Conservation (phyloP, 495 filamentous ascomycete species). For the Neurospora sp. region DNA sequence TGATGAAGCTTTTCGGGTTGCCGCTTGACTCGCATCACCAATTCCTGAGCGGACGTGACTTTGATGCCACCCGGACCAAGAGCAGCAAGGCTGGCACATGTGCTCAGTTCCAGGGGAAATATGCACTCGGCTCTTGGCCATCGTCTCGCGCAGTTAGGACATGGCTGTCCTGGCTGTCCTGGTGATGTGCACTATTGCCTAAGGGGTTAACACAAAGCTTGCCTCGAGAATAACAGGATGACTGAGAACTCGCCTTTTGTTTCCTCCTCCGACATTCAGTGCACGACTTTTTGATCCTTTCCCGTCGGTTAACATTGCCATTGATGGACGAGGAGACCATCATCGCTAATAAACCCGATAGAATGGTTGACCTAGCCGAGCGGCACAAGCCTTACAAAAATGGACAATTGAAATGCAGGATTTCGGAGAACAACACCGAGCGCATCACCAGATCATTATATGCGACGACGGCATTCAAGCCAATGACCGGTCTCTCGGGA, state of each 20-base stretch:
- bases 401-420: background rate
- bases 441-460: background rate
- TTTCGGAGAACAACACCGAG: background rate
- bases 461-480: background rate
- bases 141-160: slow-evolving; percentile 6
- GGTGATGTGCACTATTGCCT: background rate
- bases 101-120: background rate
- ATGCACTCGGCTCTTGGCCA: slow-evolving; percentile 8
- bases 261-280: slow-evolving; percentile 8
- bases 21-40: background rate
- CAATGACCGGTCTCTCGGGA: background rate
- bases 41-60: slow-evolving; percentile 1
- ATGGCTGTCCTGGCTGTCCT: background rate
- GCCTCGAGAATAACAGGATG: background rate
- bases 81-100: background rate
- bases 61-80: background rate
- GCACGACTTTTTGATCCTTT: slow-evolving; percentile 4
- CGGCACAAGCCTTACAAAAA: background rate
- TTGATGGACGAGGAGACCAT: background rate
- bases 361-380: background rate
- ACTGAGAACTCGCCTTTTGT: slow-evolving; percentile 2
- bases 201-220: background rate
- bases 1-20: background rate
- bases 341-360: background rate
- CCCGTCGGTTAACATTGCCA: background rate